These are phyloP conservation scores for Termitomyces sp. DNA, from an alignment of 1,284 basidiomycete genomes.

Conservation along the genomic window DNA sequence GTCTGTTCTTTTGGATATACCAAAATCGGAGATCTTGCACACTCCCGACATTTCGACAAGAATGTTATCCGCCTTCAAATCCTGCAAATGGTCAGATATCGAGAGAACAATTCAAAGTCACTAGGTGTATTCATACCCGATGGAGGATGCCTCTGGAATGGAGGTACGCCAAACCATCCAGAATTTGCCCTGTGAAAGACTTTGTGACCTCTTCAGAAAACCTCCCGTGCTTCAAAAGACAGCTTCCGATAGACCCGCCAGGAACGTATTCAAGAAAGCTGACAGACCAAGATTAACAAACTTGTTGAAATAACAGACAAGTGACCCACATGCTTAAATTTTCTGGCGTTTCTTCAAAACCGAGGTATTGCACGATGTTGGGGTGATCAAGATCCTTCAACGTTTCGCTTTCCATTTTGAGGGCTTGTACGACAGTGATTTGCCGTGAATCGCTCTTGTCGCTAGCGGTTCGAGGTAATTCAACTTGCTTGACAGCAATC, in stretches of 20 bases:
- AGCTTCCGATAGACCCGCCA: slow-evolving; percentile 93
- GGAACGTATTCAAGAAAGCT: slow-evolving; percentile 98
- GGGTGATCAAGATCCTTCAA: slow-evolving; percentile 96
- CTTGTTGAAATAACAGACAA: slow-evolving; percentile 2
- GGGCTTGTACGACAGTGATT: slow-evolving; percentile 80
- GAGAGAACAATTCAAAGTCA: not conserved
- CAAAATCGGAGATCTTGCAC: slow-evolving; percentile 99
- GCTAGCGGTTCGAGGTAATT: slow-evolving; percentile 84
- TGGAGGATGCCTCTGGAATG: slow-evolving; percentile 92
- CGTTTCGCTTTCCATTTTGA: slow-evolving; percentile 93
- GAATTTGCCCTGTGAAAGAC: slow-evolving; percentile 90
- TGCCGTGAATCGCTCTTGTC: slow-evolving; percentile 89
- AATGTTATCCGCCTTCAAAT: slow-evolving; percentile 98
- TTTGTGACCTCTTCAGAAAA: slow-evolving; percentile 91
- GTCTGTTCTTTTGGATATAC: slow-evolving; percentile 90
- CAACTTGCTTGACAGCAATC: slow-evolving; percentile 99
- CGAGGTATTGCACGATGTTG: slow-evolving; percentile 96
- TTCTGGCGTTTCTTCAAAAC: slow-evolving; percentile 90
- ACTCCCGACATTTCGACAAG: slow-evolving; percentile 89
- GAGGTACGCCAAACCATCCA: slow-evolving; percentile 89
- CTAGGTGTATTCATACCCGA: slow-evolving; percentile 50
- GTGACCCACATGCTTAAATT: slow-evolving; percentile 85
- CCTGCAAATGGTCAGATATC: slow-evolving; percentile 47
- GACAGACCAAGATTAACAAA: slow-evolving; percentile 8
- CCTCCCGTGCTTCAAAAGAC: slow-evolving; percentile 88